phyloP scores from a whole-genome alignment of 768 basidiomycete genomes.

The Tubosaeta brunneosetosa region DNA sequence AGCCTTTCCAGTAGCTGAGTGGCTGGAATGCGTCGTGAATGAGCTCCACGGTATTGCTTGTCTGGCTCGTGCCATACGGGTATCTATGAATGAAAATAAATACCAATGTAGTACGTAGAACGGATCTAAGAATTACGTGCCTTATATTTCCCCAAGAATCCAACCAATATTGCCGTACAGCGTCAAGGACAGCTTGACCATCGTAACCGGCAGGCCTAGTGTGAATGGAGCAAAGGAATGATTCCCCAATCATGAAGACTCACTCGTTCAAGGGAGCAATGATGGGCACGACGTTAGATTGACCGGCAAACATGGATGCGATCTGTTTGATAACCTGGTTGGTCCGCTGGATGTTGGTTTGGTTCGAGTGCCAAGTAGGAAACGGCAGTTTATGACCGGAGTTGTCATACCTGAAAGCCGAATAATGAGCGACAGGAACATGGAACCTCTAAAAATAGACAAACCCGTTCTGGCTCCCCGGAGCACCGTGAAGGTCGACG shows the following conservation, averaged over 20 bases:
- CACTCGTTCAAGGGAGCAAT: conserved; percentile 83
- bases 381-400: conserved; percentile 60
- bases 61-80: conserved; percentile 39
- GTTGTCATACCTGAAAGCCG: conserved; percentile 63
- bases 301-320: conserved; percentile 53
- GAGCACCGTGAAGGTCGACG: conserved; percentile 74
- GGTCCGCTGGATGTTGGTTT: conserved; percentile 64
- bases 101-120: not conserved
- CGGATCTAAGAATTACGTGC: conserved; percentile 26
- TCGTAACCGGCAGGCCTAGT: conserved; percentile 72
- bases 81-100: conserved; percentile 26
- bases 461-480: conserved; percentile 82
- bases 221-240: not conserved
- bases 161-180: conserved; percentile 57
- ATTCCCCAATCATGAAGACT: conserved; percentile 9
- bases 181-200: conserved; percentile 46
- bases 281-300: conserved; percentile 50
- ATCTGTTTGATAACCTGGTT: conserved; percentile 60
- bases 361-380: conserved; percentile 67
- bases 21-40: conserved; percentile 80
- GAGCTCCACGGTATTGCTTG: conserved; percentile 57
- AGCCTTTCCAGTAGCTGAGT: conserved; percentile 64
- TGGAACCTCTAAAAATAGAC: conserved; percentile 11
- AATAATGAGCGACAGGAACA: conserved; percentile 2
- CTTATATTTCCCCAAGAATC: conserved; percentile 75